Evolutionary conservation across 176 grass and related monocot genomes (phyloP).

Genomic region (Carex littledalei): DNA sequence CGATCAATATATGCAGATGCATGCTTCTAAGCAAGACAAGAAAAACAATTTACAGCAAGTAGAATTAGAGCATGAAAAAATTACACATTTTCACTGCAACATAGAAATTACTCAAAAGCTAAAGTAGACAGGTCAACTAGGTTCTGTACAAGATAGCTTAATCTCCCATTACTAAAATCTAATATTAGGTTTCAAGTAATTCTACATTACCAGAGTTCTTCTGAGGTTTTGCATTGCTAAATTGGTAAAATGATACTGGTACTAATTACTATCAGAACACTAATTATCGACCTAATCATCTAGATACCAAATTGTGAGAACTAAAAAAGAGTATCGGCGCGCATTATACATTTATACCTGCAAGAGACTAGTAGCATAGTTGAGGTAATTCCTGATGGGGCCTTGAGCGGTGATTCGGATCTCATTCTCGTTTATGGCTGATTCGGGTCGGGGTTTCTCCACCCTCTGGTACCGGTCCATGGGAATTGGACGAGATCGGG

Average conservation of each 20-base stretch:
- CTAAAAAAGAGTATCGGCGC: not conserved
- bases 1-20: not conserved
- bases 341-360: constrained; percentile 48
- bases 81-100: not conserved
- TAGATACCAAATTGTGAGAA: not conserved
- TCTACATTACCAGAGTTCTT: not conserved
- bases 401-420: constrained; percentile 96
- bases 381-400: constrained; percentile 95
- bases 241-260: not conserved
- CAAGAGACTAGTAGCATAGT: constrained; percentile 82
- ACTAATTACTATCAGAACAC: not conserved
- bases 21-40: not conserved
- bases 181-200: not conserved
- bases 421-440: constrained; percentile 91
- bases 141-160: not conserved
- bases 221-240: not conserved
- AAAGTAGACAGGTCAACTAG: not conserved
- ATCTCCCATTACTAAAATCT: not conserved
- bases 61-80: not conserved
- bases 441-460: constrained; percentile 84
- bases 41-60: not conserved
- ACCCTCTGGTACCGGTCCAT: constrained; percentile 96
- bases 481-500: not conserved
- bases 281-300: not conserved
- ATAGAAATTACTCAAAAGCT: not conserved